Evolutionary conservation across 306 rosid genomes (phyloP).

Genomic region (Quercus robur): DNA sequence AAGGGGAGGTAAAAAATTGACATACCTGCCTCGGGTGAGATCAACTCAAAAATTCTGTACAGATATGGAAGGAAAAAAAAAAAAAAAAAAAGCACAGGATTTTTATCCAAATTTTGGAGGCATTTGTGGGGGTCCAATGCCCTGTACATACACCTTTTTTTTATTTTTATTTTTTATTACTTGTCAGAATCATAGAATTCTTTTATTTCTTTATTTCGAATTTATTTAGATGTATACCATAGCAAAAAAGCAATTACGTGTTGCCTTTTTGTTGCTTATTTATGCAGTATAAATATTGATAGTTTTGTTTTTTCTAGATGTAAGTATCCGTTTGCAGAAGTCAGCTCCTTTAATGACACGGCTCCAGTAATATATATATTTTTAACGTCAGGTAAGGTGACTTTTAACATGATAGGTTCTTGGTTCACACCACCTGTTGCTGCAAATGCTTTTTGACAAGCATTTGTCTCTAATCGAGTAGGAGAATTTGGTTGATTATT

Average conservation of each 20-base stretch:
- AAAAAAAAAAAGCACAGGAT: slow-evolving; percentile 16
- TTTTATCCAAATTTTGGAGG: slow-evolving; percentile 22
- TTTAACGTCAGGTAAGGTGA: too few species aligned
- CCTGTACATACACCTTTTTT: slow-evolving; percentile 26
- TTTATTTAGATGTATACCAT: background rate
- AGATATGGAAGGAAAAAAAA: slow-evolving; percentile 20
- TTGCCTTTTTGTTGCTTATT: background rate
- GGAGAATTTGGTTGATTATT: too few species aligned
- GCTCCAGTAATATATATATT: too few species aligned
- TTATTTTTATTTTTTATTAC: background rate
- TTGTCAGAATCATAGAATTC: slow-evolving; percentile 15
- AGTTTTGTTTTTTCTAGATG: too few species aligned
- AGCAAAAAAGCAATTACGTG: background rate
- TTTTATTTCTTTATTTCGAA: background rate
- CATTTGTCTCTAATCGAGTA: too few species aligned
- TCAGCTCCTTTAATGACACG: too few species aligned
- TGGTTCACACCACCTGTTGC: too few species aligned
- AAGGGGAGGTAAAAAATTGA: background rate
- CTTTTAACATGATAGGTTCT: too few species aligned
- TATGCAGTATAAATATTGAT: too few species aligned
- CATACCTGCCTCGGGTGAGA: slow-evolving; percentile 12
- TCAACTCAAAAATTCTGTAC: slow-evolving; percentile 31
- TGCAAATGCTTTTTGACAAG: too few species aligned
- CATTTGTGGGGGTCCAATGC: slow-evolving; percentile 37
- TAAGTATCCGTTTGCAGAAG: too few species aligned